Conservation (phyloP, 768 basidiomycete species). For the Lyophyllum atratum region DNA sequence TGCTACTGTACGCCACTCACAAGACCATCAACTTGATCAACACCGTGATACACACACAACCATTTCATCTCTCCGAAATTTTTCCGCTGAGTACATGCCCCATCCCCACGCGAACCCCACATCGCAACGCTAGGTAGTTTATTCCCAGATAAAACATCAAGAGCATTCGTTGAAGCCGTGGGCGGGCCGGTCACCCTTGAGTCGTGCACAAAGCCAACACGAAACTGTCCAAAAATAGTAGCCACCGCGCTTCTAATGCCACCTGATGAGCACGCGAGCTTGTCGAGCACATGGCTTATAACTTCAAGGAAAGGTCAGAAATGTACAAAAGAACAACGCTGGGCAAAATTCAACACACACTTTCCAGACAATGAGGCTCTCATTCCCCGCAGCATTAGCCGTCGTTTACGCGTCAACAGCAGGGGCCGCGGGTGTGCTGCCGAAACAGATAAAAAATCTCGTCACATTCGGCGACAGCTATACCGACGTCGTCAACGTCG, state of each 20-base stretch:
- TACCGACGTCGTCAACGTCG: conserved; percentile 48
- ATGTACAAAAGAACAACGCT: not conserved
- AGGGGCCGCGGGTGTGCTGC: conserved; percentile 25
- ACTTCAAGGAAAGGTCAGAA: not conserved
- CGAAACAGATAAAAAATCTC: conserved; percentile 58
- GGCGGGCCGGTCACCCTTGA: not conserved
- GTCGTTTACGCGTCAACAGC: not conserved
- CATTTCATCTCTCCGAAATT: too few relatives aligned
- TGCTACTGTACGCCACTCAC: too few relatives aligned
- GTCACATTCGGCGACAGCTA: conserved; percentile 73
- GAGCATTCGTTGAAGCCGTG: not conserved
- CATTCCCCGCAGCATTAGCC: not conserved
- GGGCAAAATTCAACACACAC: not conserved
- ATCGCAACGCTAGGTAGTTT: not conserved
- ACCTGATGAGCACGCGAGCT: not conserved
- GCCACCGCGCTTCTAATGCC: not conserved
- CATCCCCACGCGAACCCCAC: not conserved
- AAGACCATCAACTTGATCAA: too few relatives aligned
- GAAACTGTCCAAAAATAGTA: not conserved
- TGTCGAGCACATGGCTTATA: not conserved
- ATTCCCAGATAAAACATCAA: not conserved
- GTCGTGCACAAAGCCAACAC: not conserved
- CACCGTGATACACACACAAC: too few relatives aligned
- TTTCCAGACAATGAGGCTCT: not conserved
- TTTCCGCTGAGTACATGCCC: not conserved